Evolutionary conservation across 225 moss, liverwort and hornwort genomes (phyloP), one percentile per base, ranked within the genome.

Genomic region (Straminergon stramineum): DNA sequence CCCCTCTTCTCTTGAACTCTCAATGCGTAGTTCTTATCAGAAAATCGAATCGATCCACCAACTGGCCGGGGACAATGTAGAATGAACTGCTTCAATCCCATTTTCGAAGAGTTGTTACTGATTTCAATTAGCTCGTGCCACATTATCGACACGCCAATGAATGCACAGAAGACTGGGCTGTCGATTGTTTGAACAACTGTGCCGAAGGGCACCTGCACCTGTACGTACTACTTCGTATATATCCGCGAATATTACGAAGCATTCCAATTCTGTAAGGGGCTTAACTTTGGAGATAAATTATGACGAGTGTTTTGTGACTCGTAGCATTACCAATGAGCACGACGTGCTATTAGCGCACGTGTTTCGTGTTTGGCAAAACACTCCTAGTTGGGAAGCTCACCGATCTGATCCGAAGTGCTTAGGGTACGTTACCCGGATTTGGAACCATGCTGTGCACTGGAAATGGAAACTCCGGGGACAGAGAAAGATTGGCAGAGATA

Each of bases 371-470:
- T 87, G n/a, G 66, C 39, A 7, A 69, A 85, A 15, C 64, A 43
- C 24, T 67, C 28, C 56, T 23, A 24, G 56, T 75, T 60, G 41
- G 43, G 61, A 66, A 70, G 48, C 45, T 16, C 45, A 63, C 70
- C 64, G 71, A 86, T 71, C 64, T 63, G n/a, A n/a, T 56, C 88
- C 48, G n/a, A 21, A 82, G 22, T 41, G 26, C 26, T 37, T 55
- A 61, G 75, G 4, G 21, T 31, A 23, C 48, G 32, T 32, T 45
- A 79, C 73, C 51, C 65, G 60, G 83, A 41, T 35, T 79, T 55
- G 80, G 56, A 89, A 67, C n/a, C 34, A 93, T 93, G 92, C 84
- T 82, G 69, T 86, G 86, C 65, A 58, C 63, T 45, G 81, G 88
- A 73, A 88, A 87, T 81, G 76, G 81, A 80, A 75, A 67, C 74